Conservation (phyloP, 768 basidiomycete species). For the Rhodotorula graminis region DNA sequence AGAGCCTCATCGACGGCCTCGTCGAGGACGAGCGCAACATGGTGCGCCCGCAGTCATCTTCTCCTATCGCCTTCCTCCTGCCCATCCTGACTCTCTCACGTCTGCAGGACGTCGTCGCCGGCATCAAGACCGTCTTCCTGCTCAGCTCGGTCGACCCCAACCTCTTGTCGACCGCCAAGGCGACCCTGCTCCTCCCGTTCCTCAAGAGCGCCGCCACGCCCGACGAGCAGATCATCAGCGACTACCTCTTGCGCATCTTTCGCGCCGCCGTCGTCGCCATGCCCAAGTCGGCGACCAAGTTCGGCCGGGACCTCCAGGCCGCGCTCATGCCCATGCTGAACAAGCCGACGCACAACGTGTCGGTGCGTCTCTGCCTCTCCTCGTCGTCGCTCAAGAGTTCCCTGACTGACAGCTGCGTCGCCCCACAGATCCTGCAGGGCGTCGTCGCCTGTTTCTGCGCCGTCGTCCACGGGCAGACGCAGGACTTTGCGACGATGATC, state of each 20-base stretch:
- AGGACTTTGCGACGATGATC: slow-evolving; percentile 72
- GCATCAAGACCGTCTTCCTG: slow-evolving; percentile 76
- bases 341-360: slow-evolving; percentile 52
- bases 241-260: slow-evolving; percentile 85
- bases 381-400: no score
- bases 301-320: slow-evolving; percentile 76
- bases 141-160: slow-evolving; percentile 77
- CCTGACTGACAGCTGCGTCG: no score
- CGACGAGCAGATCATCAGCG: slow-evolving; percentile 77
- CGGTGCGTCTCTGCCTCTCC: background rate
- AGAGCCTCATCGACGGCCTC: slow-evolving; percentile 76
- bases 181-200: slow-evolving; percentile 81
- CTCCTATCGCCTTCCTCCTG: no score
- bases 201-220: slow-evolving; percentile 73
- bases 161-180: slow-evolving; percentile 75
- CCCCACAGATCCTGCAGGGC: slow-evolving; percentile 79
- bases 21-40: slow-evolving; percentile 69
- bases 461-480: slow-evolving; percentile 76
- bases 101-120: slow-evolving; percentile 54
- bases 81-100: background rate
- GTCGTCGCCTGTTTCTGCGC: slow-evolving; percentile 86
- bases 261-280: slow-evolving; percentile 75
- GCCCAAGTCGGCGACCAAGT: slow-evolving; percentile 68
- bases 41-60: slow-evolving; percentile 57
- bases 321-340: slow-evolving; percentile 85